Evolutionary conservation across 179 eudicot genomes (phyloP).

Genomic region (Heliamphora pulchella): DNA sequence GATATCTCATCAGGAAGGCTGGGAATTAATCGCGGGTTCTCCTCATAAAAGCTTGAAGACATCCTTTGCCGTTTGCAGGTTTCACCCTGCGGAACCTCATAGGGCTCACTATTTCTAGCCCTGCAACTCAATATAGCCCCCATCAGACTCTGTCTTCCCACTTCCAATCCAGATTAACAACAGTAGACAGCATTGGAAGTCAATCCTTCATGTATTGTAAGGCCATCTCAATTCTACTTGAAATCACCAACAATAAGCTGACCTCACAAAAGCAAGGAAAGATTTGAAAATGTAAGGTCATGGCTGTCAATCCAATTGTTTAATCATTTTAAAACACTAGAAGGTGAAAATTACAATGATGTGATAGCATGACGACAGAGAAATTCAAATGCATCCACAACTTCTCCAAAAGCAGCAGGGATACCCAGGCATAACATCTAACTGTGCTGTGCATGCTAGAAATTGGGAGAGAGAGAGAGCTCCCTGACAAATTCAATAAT

Average conservation of each 20-base stretch:
- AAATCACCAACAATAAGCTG: conserved; percentile 3
- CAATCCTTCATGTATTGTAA: neutral
- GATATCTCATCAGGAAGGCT: conserved; percentile 89
- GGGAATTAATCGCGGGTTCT: conserved; percentile 58
- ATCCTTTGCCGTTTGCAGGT: conserved; percentile 60
- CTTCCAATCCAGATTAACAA: neutral
- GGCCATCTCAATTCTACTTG: neutral
- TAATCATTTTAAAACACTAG: neutral
- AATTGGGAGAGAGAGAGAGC: neutral
- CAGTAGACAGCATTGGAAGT: neutral
- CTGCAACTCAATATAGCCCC: conserved; percentile 54
- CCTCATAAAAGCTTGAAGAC: conserved; percentile 44
- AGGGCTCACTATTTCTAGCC: conserved; percentile 21
- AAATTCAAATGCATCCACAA: no score
- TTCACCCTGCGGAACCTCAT: conserved; percentile 32
- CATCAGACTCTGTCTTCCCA: conserved; percentile 29
- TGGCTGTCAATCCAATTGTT: neutral
- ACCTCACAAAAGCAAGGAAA: conserved; percentile 3
- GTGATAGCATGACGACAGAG: neutral
- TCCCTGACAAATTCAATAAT: no score
- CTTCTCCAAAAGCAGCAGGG: no score
- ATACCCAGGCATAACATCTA: neutral
- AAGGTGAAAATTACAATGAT: neutral
- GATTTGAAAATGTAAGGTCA: neutral
- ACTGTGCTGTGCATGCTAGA: neutral